phyloP scores from a whole-genome alignment of 495 filamentous ascomycete genomes.

The Tuber brumale region DNA sequence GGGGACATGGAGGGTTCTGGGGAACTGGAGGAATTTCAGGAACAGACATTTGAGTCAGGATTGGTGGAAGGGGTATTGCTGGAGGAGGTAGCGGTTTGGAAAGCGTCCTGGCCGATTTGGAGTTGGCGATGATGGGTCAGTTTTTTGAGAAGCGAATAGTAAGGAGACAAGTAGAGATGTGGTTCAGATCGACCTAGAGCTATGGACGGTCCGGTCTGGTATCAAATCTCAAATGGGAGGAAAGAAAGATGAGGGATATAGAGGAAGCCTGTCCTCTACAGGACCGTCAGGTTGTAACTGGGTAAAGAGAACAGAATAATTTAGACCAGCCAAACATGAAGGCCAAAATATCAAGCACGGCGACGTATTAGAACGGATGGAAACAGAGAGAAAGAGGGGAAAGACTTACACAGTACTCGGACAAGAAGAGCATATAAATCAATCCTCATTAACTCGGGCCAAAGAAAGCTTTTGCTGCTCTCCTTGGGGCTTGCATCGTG shows the following conservation, averaged over 20 bases:
- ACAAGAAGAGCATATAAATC: neutral
- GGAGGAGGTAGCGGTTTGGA: constrained; percentile 4
- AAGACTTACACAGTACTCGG: neutral
- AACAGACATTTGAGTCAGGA: neutral
- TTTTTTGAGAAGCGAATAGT: constrained; percentile 1
- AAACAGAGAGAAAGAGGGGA: neutral
- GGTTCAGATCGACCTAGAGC: neutral
- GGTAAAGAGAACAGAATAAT: neutral
- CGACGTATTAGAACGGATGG: neutral
- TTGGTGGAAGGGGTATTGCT: constrained; percentile 9
- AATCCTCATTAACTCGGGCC: neutral
- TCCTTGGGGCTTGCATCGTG: neutral
- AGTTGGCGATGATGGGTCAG: constrained; percentile 2
- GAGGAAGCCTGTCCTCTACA: neutral
- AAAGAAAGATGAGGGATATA: constrained; percentile 3
- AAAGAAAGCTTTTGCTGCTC: neutral
- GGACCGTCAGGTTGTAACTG: neutral
- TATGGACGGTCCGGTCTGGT: neutral
- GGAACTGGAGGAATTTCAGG: neutral
- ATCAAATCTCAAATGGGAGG: constrained; percentile 1
- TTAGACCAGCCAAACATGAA: neutral
- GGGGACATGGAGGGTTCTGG: neutral
- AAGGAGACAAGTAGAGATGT: constrained; percentile 2
- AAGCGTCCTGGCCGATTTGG: constrained; percentile 9
- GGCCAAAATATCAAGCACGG: neutral